These are phyloP conservation scores for Euryodendron excelsum DNA, from an alignment of 148 eudicot genomes.

Conservation along the genomic window DNA sequence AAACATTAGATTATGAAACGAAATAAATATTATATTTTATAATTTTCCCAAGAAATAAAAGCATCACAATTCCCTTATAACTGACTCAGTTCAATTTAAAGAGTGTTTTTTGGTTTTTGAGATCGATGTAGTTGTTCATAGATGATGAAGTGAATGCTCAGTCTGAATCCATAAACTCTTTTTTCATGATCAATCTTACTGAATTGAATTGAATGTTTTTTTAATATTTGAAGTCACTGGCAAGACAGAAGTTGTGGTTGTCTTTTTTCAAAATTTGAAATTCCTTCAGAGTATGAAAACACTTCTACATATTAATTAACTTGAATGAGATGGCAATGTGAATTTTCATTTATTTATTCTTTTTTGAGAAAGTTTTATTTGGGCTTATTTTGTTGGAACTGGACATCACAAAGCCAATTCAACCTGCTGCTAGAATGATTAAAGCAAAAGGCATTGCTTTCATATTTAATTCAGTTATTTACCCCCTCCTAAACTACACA, in stretches of 20 bases:
- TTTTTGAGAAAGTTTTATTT: background rate
- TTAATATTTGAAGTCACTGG: background rate
- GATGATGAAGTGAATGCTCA: background rate
- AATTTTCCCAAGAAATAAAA: background rate
- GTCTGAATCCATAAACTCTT: background rate
- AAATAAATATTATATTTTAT: background rate
- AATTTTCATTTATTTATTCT: background rate
- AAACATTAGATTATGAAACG: background rate
- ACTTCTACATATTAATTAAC: background rate
- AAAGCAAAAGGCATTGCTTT: no score
- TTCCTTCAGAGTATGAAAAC: background rate
- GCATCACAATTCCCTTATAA: background rate
- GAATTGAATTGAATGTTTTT: background rate
- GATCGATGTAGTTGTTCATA: background rate
- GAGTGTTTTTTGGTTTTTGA: background rate
- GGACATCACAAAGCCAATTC: no score
- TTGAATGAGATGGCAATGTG: background rate
- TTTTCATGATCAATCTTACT: background rate
- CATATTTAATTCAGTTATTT: no score
- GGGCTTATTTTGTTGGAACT: no score
- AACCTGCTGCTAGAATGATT: no score
- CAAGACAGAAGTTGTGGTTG: background rate
- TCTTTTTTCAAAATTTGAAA: background rate
- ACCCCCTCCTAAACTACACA: no score
- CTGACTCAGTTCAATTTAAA: background rate